Evolutionary conservation across 352 stramenopile genomes (phyloP).

Genomic region (Halophytophthora polymorphica): DNA sequence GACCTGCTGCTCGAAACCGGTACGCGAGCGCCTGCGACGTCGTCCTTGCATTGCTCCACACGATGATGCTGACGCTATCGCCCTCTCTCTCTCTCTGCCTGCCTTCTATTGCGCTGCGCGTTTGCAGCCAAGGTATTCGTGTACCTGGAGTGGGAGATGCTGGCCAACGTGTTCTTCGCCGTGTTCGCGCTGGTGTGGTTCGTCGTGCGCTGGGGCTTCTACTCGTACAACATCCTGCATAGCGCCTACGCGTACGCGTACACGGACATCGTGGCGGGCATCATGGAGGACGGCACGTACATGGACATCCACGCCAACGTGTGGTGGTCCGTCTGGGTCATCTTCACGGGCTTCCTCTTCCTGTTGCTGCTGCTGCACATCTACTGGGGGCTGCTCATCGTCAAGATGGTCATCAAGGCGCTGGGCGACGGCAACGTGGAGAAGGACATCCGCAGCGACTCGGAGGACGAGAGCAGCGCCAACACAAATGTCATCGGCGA

Average conservation of each 20-base stretch:
- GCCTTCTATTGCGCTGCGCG: neutral
- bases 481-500: constrained; percentile 1
- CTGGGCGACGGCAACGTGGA: constrained; percentile 66
- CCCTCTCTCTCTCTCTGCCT: no score
- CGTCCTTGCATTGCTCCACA: constrained; percentile 3
- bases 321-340: constrained; percentile 59
- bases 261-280: constrained; percentile 45
- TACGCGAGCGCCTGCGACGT: constrained; percentile 4
- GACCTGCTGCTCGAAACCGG: constrained; percentile 60
- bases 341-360: constrained; percentile 55
- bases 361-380: constrained; percentile 66
- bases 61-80: constrained; percentile 7
- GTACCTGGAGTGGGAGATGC: constrained; percentile 63
- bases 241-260: constrained; percentile 52
- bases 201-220: constrained; percentile 67
- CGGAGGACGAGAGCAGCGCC: constrained; percentile 48
- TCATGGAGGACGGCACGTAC: constrained; percentile 39
- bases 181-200: constrained; percentile 73
- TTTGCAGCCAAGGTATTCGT: constrained; percentile 73
- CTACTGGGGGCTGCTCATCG: constrained; percentile 76
- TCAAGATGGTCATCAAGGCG: constrained; percentile 69
- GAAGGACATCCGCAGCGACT: constrained; percentile 82
- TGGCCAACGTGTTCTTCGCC: constrained; percentile 70
- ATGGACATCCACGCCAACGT: constrained; percentile 28
- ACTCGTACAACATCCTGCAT: constrained; percentile 72